A percentile compares a stretch with the other conserved stretches of the same genome.
Evolutionary conservation across 192 early-diverging fungal genomes (phyloP).

Genomic region (Backusella liffmaniae): DNA sequence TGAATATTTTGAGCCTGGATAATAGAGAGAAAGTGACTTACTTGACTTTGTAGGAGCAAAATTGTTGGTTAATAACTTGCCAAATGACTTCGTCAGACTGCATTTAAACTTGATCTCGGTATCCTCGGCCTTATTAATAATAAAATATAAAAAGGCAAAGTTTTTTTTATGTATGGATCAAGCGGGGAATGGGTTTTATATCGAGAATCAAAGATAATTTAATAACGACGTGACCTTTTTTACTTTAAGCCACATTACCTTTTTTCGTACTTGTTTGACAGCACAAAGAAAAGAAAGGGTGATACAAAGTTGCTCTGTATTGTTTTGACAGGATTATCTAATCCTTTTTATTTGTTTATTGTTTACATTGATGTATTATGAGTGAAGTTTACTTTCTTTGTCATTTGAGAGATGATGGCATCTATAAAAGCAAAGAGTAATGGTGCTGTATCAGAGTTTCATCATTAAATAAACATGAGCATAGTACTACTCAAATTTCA

Average conservation of each 20-base stretch:
- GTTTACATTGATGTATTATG: not conserved
- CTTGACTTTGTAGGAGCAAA: slow-evolving; percentile 99
- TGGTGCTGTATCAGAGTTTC: not conserved
- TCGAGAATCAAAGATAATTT: not conserved
- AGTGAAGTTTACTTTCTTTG: not conserved
- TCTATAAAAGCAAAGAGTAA: not conserved
- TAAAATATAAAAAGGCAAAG: not conserved
- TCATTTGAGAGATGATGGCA: no score
- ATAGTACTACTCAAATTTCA: no score
- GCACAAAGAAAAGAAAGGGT: not conserved
- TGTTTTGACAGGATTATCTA: not conserved
- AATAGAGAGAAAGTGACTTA: slow-evolving; percentile 34
- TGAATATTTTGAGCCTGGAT: not conserved
- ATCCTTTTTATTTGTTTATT: not conserved
- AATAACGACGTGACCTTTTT: not conserved
- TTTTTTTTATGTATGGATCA: not conserved
- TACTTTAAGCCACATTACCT: not conserved
- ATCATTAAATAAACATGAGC: not conserved
- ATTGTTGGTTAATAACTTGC: slow-evolving; percentile 94
- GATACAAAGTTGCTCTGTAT: not conserved
- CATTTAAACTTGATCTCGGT: slow-evolving; percentile 25
- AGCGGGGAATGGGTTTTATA: no score
- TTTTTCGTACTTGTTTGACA: not conserved
- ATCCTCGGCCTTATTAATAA: not conserved
- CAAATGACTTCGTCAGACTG: slow-evolving; percentile 85